Percentiles rank a stretch among this genome's conserved stretches.
Conservation (phyloP, 225 moss, liverwort and hornwort genomes). For the Antitrichia curtipendula region DNA sequence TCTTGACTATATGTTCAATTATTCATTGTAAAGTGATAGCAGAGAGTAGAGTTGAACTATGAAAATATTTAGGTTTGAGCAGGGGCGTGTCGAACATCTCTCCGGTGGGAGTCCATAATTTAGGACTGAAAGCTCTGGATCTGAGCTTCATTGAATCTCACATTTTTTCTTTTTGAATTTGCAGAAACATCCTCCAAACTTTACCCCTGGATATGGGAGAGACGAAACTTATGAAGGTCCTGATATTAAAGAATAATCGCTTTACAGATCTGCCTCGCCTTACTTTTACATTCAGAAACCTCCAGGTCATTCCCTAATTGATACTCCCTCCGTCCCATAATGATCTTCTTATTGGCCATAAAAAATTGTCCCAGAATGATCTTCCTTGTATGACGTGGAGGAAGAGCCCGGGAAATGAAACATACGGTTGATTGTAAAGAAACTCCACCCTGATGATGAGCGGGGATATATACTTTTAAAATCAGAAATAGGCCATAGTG, state of each 20-base stretch:
- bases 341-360: too few relatives aligned
- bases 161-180: not conserved
- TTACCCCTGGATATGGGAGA: conserved; percentile 60
- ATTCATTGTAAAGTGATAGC: not conserved
- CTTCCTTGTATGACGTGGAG: too few relatives aligned
- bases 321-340: too few relatives aligned
- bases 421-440: too few relatives aligned
- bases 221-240: conserved; percentile 39
- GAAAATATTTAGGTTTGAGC: not conserved
- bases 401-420: too few relatives aligned
- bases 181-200: conserved; percentile 43
- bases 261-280: conserved; percentile 60
- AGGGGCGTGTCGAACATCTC: not conserved
- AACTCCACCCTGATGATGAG: too few relatives aligned
- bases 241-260: conserved; percentile 56
- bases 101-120: not conserved
- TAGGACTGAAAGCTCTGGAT: not conserved
- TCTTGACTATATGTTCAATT: not conserved
- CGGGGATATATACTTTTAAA: too few relatives aligned
- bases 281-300: conserved; percentile 44
- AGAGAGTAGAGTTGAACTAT: not conserved
- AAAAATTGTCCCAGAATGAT: too few relatives aligned
- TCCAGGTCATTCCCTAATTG: conserved; percentile 23
- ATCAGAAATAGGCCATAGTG: too few relatives aligned
- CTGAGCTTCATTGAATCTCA: not conserved